phyloP scores from a whole-genome alignment of 108 stramenopile genomes.

The Cyclotella choctawhatcheeana region DNA sequence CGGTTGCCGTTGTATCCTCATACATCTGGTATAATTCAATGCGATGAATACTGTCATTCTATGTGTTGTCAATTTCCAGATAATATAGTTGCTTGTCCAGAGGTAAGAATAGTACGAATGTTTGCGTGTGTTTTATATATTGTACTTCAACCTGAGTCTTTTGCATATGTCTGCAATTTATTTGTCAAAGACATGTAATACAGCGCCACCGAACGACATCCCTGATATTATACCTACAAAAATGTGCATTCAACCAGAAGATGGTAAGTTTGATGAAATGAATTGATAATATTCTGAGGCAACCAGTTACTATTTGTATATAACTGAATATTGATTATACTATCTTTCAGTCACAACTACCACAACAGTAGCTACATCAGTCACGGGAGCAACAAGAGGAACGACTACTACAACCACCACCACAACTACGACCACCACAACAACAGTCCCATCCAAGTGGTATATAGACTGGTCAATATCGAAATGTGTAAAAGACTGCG shows the following conservation, averaged over 20 bases:
- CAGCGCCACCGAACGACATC: not conserved
- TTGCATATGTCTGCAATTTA: too few relatives aligned
- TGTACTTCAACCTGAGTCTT: too few relatives aligned
- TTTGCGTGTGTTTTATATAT: too few relatives aligned
- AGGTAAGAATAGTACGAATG: slow-evolving; percentile 5
- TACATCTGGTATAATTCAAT: not conserved
- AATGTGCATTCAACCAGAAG: slow-evolving; percentile 28
- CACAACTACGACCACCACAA: slow-evolving; percentile 2
- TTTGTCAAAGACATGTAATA: slow-evolving; percentile 16
- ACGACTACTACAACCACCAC: slow-evolving; percentile 5
- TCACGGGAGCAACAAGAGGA: slow-evolving; percentile 2
- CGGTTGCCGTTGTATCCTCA: slow-evolving; percentile 10
- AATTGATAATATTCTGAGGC: too few relatives aligned
- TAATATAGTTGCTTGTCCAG: slow-evolving; percentile 16
- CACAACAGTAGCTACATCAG: slow-evolving; percentile 11
- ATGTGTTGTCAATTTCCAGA: slow-evolving; percentile 21
- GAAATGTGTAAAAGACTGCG: slow-evolving; percentile 10
- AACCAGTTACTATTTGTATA: too few relatives aligned
- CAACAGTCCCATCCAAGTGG: slow-evolving; percentile 14
- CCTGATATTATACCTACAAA: slow-evolving; percentile 1
- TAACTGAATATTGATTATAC: too few relatives aligned
- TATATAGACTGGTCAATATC: slow-evolving; percentile 16
- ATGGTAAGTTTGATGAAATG: too few relatives aligned
- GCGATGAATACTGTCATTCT: slow-evolving; percentile 18
- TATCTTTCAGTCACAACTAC: not conserved